Base-by-base conservation (phyloP, 164 flowering plant genomes). In the Chloranthus sessilifolius region DNA sequence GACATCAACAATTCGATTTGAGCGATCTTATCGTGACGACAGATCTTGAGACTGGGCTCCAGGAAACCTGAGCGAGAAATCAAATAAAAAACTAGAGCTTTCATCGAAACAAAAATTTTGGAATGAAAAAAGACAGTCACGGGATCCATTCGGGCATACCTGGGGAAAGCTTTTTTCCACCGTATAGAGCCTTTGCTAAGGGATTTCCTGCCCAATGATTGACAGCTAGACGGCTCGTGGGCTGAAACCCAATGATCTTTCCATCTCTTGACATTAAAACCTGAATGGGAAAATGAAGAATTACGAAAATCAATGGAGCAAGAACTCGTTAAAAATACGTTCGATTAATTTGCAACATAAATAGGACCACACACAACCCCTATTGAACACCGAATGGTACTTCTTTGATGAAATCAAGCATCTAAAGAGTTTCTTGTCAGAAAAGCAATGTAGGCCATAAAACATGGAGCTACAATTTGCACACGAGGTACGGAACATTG, bases 151-250 rank as follows among this genome's bases (percentile, higher is more conserved):
- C 5, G 40, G 26, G 41, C 61, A 65, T 71, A 87, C 96, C 89
- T 8, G 95, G 95, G 6, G 85, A 78, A 55, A 85, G 76, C 56
- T 71, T 77, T 68, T 63, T 67, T 33, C 84, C 80, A 20, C 71
- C 71, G 55, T 83, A 81, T n/a, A 91, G 72, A 59, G 79, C 82
- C 54, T 61, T 75, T 9, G 91, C 66, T 42, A 91, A 62, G 37
- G 95, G 95, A 63, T 81, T 87, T 11, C 70, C 62, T 37, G 91
- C 85, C 95, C 95, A 87, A 40, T 78, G 67, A 61, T 83, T 85
- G 41, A 85, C 88, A 47, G 88, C 96, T 15, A 70, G 71, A 38
- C 76, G 70, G 60, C 80, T 91, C 28, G 76, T 77, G 2, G 96
- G 98, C 70, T 79, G 85, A 58, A 91, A 80, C 16, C 95, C 96